Conservation (phyloP, 169 alveolate species). For the Eimeria praecox region DNA sequence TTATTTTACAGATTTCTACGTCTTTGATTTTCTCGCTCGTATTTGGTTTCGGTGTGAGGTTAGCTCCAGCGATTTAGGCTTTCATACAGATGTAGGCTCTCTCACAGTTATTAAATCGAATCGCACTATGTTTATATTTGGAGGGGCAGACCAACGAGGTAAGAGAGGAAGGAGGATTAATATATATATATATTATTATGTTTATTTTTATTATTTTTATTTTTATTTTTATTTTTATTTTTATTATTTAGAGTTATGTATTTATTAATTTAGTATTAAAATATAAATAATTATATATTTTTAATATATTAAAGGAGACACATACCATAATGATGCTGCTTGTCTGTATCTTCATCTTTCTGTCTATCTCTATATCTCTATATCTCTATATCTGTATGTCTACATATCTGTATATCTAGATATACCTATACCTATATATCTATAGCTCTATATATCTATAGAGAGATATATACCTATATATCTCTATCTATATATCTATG, state of each 20-base stretch:
- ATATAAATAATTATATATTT: too few species aligned
- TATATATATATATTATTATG: background rate
- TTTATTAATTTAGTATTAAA: too few species aligned
- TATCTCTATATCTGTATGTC: too few species aligned
- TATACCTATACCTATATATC: background rate
- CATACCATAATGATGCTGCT: too few species aligned
- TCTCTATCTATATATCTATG: background rate
- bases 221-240: too few species aligned
- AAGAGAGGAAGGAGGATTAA: background rate
- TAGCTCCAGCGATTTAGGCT: conserved; percentile 71
- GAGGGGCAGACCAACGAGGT: conserved; percentile 66
- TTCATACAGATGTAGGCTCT: conserved; percentile 74
- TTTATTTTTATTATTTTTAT: background rate
- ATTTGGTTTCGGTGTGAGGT: conserved; percentile 79
- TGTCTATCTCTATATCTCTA: too few species aligned
- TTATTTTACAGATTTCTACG: conserved; percentile 68
- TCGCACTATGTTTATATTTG: conserved; percentile 71
- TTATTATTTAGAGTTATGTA: too few species aligned
- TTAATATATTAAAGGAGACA: too few species aligned
- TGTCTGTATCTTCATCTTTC: too few species aligned
- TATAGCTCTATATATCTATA: background rate
- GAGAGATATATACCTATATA: background rate
- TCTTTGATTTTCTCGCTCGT: conserved; percentile 67
- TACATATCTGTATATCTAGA: too few species aligned
- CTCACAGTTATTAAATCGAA: conserved; percentile 50